A percentile compares a stretch with the other conserved stretches of the same genome.
phyloP scores from a whole-genome alignment of 805 yeast species.

The Saccharomycopsis guyanensis region DNA sequence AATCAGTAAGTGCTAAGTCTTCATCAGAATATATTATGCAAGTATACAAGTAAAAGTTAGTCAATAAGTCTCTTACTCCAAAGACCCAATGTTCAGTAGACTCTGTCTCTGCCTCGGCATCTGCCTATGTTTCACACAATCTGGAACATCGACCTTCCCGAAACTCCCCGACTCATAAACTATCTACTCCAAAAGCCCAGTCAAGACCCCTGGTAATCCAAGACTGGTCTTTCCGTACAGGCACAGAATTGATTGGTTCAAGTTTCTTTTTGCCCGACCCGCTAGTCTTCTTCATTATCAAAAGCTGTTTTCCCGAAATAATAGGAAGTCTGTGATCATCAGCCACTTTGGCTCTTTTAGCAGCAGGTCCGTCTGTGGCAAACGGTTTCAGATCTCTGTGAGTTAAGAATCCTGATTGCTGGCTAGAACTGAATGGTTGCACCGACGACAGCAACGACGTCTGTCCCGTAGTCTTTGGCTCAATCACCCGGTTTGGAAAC shows the following conservation, averaged over 20 bases:
- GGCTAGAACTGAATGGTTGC: not conserved
- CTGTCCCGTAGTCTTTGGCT: not conserved
- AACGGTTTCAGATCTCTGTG: not conserved
- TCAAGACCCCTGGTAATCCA: slow-evolving; percentile 12
- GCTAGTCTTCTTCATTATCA: slow-evolving; percentile 12
- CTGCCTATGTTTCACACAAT: too few relatives aligned
- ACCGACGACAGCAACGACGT: not conserved
- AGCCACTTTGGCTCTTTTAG: not conserved
- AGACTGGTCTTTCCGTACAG: not conserved
- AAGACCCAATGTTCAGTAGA: too few relatives aligned
- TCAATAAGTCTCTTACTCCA: too few relatives aligned
- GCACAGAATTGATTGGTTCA: not conserved
- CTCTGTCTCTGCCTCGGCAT: too few relatives aligned
- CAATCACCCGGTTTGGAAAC: not conserved
- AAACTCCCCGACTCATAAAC: not conserved
- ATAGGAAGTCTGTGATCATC: slow-evolving; percentile 9
- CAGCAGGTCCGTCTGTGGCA: not conserved
- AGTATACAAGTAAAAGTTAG: too few relatives aligned
- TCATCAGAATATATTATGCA: too few relatives aligned
- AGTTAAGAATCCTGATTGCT: not conserved
- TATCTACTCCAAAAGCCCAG: slow-evolving; percentile 18
- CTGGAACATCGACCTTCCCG: too few relatives aligned
- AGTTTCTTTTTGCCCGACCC: slow-evolving; percentile 10
- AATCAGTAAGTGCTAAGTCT: too few relatives aligned
- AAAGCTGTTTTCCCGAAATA: slow-evolving; percentile 11